A percentile compares a stretch with the other conserved stretches of the same genome.
phyloP scores from a whole-genome alignment of 1,284 basidiomycete species.

The Rhodotorula sp. region DNA sequence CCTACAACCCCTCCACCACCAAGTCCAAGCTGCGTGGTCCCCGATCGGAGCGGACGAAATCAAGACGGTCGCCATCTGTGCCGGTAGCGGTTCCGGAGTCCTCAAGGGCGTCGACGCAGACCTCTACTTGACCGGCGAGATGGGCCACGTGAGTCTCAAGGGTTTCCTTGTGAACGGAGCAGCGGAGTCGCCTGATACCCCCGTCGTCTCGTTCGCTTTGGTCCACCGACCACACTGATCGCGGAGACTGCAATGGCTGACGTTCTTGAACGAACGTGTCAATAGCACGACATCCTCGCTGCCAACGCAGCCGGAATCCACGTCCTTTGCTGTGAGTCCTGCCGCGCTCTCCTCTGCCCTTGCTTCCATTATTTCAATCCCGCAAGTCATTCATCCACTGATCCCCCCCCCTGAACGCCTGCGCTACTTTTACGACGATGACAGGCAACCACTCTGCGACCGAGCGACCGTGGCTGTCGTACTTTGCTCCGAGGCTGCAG shows the following conservation, averaged over 20 bases:
- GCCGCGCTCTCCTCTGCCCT: not conserved
- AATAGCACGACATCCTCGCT: constrained; percentile 35
- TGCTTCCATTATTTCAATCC: not conserved
- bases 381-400: not conserved
- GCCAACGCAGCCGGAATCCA: constrained; percentile 36
- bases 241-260: no score
- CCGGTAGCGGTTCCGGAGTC: constrained; percentile 33
- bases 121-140: constrained; percentile 37
- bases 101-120: constrained; percentile 38
- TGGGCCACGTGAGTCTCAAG: constrained; percentile 24
- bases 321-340: constrained; percentile 30
- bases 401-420: no score
- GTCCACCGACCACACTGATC: no score
- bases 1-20: not conserved
- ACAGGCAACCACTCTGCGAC: constrained; percentile 40
- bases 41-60: constrained; percentile 13
- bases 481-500: constrained; percentile 34
- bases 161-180: not conserved
- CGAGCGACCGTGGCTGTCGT: constrained; percentile 38
- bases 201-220: no score
- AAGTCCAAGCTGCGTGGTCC: constrained; percentile 39
- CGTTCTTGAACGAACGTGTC: no score
- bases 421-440: no score
- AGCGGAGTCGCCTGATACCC: not conserved
- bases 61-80: constrained; percentile 35